A percentile compares a stretch with the other conserved stretches of the same genome.
Evolutionary conservation across 2,329 filamentous ascomycete genomes (phyloP).

Genomic region (Coleophoma cylindrospora): DNA sequence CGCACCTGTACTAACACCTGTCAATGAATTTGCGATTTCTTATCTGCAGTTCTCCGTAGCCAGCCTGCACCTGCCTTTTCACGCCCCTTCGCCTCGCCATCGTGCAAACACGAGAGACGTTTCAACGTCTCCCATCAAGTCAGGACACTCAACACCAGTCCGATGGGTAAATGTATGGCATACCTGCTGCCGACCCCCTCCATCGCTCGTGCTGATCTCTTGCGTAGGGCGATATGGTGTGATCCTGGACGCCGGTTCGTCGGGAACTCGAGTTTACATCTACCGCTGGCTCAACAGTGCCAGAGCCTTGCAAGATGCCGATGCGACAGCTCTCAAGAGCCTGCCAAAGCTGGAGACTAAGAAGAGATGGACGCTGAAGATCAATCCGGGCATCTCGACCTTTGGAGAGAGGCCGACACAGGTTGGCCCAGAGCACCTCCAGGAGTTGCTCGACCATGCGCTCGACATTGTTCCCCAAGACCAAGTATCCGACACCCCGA

Average conservation of each 20-base stretch:
- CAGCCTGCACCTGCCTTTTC: constrained; percentile 20
- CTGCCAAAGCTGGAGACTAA: constrained; percentile 80
- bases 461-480: constrained; percentile 70
- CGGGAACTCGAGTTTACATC: constrained; percentile 89
- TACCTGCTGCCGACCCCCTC: neutral
- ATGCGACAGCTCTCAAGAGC: constrained; percentile 53
- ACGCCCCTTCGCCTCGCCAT: constrained; percentile 19
- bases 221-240: constrained; percentile 67
- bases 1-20: constrained; percentile 1
- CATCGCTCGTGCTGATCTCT: neutral
- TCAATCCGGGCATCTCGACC: constrained; percentile 85
- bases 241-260: constrained; percentile 95
- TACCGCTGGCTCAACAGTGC: constrained; percentile 87
- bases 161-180: constrained; percentile 27
- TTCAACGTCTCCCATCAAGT: constrained; percentile 1
- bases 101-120: neutral
- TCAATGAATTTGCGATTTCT: constrained; percentile 17
- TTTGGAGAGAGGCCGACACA: constrained; percentile 73
- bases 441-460: constrained; percentile 76
- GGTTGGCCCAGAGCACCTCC: constrained; percentile 78
- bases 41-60: constrained; percentile 7
- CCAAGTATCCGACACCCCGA: constrained; percentile 76
- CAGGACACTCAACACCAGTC: constrained; percentile 5
- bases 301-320: constrained; percentile 57
- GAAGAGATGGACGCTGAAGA: constrained; percentile 88